Evolutionary conservation across 2,329 filamentous ascomycete species (phyloP).

Genomic region (Fonsecaea monophora): DNA sequence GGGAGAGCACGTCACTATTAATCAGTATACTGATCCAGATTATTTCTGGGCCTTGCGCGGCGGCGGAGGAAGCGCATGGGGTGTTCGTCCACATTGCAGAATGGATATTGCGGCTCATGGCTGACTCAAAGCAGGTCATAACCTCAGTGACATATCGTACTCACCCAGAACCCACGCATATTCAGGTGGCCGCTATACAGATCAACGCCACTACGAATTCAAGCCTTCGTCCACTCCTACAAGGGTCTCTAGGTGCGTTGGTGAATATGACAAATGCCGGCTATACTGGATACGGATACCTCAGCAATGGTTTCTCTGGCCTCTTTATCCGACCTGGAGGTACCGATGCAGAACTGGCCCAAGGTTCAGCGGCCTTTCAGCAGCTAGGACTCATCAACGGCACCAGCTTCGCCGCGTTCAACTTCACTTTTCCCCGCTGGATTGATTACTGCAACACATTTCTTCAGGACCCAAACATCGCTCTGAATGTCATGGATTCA

Average conservation of each 20-base stretch:
- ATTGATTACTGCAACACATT: conserved; percentile 42
- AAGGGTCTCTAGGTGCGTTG: conserved; percentile 38
- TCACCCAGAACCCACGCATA: conserved; percentile 42
- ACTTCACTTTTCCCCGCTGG: conserved; percentile 42
- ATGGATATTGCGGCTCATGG: neutral
- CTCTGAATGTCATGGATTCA: conserved; percentile 44
- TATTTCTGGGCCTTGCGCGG: conserved; percentile 42
- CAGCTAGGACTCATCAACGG: conserved; percentile 38
- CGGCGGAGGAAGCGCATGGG: conserved; percentile 42
- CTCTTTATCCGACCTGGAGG: conserved; percentile 44
- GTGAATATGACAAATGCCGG: conserved; percentile 42
- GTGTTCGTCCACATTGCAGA: conserved; percentile 33
- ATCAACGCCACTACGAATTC: conserved; percentile 40
- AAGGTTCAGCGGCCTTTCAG: conserved; percentile 35
- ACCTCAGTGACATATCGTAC: conserved; percentile 40
- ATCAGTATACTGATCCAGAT: conserved; percentile 41
- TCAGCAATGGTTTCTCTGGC: conserved; percentile 41
- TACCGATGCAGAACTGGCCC: conserved; percentile 40
- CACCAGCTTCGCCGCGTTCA: conserved; percentile 33
- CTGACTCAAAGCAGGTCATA: conserved; percentile 34
- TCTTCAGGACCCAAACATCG: conserved; percentile 44
- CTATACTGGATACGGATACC: conserved; percentile 43
- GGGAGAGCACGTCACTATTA: conserved; percentile 37
- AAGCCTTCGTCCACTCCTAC: conserved; percentile 37
- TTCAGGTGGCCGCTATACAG: conserved; percentile 42